A percentile compares a stretch with the other conserved stretches of the same genome.
phyloP scores from a whole-genome alignment of 1,139 yeast genomes.

The Casaregolazyma suthepensis region DNA sequence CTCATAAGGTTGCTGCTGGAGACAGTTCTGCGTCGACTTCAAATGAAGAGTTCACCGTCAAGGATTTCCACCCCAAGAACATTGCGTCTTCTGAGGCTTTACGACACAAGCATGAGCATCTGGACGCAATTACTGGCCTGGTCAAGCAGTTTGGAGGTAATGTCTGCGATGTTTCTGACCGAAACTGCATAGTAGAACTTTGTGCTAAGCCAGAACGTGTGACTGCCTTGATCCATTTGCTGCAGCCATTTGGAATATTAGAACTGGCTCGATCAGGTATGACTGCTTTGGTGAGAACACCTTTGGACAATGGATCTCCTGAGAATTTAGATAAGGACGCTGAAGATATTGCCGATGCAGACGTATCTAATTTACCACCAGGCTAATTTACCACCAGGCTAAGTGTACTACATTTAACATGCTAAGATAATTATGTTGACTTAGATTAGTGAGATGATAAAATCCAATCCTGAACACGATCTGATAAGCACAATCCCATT shows the following conservation, averaged over 20 bases:
- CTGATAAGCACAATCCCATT: too few relatives aligned
- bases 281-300: constrained; percentile 98
- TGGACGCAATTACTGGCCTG: constrained; percentile 74
- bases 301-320: constrained; percentile 48
- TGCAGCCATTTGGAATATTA: constrained; percentile 92
- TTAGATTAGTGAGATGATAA: neutral
- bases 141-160: constrained; percentile 88
- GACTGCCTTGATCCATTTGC: constrained; percentile 74
- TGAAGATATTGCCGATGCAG: constrained; percentile 40
- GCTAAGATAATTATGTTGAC: neutral
- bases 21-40: constrained; percentile 18
- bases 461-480: too few relatives aligned
- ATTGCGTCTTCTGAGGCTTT: constrained; percentile 87
- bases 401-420: too few relatives aligned
- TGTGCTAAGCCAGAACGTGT: constrained; percentile 91
- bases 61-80: constrained; percentile 71
- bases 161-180: constrained; percentile 84
- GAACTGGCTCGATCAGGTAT: constrained; percentile 97
- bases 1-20: constrained; percentile 29
- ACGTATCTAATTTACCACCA: constrained; percentile 59
- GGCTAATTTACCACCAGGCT: constrained; percentile 46
- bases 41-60: constrained; percentile 18
- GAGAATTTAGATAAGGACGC: constrained; percentile 52
- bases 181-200: constrained; percentile 90
- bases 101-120: constrained; percentile 87